These are phyloP conservation scores for Cyclotella distinguenda DNA, from an alignment of 108 stramenopile genomes.

Conservation along the genomic window DNA sequence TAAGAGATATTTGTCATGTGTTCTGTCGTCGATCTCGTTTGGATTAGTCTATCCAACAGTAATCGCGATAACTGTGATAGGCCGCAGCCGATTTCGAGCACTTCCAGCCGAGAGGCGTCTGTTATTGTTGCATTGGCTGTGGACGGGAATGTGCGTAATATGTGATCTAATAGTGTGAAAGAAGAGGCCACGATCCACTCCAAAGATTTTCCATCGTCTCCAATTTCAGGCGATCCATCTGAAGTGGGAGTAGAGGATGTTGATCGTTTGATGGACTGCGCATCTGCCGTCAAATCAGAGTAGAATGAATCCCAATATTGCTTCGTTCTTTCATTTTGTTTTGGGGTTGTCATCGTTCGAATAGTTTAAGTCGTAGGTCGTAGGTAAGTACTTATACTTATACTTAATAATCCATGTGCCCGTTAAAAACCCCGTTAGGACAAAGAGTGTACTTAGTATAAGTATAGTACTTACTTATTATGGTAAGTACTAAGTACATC, in stretches of 20 bases:
- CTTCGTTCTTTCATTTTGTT: slow-evolving; percentile 65
- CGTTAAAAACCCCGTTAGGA: too few relatives aligned
- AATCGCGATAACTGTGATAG: slow-evolving; percentile 60
- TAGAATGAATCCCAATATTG: slow-evolving; percentile 74
- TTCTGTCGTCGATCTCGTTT: neutral
- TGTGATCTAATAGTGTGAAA: slow-evolving; percentile 29
- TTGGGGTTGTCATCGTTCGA: too few relatives aligned
- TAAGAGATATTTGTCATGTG: slow-evolving; percentile 13
- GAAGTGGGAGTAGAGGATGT: neutral
- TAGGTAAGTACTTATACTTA: too few relatives aligned
- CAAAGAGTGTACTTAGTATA: too few relatives aligned
- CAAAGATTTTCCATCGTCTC: slow-evolving; percentile 44
- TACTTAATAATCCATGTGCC: too few relatives aligned
- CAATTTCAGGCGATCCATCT: neutral
- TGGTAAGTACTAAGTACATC: too few relatives aligned
- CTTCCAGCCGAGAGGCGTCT: neutral
- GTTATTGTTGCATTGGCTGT: neutral
- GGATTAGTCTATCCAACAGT: slow-evolving; percentile 39
- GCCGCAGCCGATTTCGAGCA: slow-evolving; percentile 81
- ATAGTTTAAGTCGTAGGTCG: too few relatives aligned
- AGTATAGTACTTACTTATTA: too few relatives aligned
- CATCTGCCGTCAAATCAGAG: slow-evolving; percentile 11
- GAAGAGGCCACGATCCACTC: slow-evolving; percentile 40
- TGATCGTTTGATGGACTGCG: neutral
- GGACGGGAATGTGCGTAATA: slow-evolving; percentile 29